Percentiles rank a stretch among this genome's conserved stretches.
These are phyloP conservation scores for Syzygium grande DNA, from an alignment of 345 rosid species.

Conservation along the genomic window DNA sequence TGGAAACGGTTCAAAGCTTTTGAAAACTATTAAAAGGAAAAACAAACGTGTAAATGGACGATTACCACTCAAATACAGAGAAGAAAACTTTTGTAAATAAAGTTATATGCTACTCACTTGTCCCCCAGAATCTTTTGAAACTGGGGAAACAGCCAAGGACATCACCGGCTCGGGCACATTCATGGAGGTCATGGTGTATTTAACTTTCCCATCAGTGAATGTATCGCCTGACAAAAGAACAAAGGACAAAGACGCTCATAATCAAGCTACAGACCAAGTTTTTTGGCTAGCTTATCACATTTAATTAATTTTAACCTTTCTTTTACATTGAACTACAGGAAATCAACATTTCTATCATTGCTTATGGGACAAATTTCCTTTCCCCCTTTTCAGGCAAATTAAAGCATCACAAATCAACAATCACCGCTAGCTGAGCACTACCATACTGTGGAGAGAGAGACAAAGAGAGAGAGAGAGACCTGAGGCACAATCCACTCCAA, in stretches of 20 bases:
- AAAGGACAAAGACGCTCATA: background rate
- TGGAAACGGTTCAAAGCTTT: conserved; percentile 96
- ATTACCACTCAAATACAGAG: background rate
- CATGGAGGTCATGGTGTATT: conserved; percentile 99
- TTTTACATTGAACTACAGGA: background rate
- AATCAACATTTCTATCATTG: background rate
- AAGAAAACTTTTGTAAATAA: background rate
- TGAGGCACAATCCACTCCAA: conserved; percentile 99
- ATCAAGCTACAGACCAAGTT: background rate
- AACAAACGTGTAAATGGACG: background rate
- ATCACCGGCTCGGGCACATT: conserved; percentile 98
- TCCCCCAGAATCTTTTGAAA: conserved; percentile 94
- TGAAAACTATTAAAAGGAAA: conserved; percentile 51
- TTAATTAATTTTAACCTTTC: background rate
- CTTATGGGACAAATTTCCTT: background rate
- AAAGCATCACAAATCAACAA: background rate
- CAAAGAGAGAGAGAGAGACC: conserved; percentile 23
- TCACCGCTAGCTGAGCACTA: background rate
- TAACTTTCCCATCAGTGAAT: conserved; percentile 90
- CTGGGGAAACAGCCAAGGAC: conserved; percentile 97
- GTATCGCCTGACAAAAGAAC: conserved; percentile 56
- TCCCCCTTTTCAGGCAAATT: background rate
- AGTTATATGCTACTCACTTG: conserved; percentile 49
- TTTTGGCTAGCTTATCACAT: background rate
- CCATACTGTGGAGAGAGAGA: background rate